phyloP scores from a whole-genome alignment of 2,329 filamentous ascomycete species.

The Apiospora arundinis region DNA sequence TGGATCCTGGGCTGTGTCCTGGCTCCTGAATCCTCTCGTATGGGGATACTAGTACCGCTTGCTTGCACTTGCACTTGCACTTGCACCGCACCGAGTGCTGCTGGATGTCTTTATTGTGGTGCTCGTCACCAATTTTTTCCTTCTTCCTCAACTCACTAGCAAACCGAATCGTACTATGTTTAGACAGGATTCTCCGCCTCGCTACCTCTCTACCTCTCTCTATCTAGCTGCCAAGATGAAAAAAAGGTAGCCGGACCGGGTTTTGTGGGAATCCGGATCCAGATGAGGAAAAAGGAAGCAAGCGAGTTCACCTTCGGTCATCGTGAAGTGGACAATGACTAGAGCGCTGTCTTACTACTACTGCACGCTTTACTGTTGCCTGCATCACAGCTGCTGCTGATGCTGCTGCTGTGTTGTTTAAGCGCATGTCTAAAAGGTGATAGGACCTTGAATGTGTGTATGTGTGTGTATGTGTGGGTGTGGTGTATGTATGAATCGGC shows the following conservation, averaged over 20 bases:
- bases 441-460: too few relatives aligned
- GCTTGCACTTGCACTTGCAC: too few relatives aligned
- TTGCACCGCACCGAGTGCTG: background rate
- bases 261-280: conserved; percentile 1
- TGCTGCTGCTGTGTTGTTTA: background rate
- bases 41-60: background rate
- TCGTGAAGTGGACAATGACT: conserved; percentile 4
- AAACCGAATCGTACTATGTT: conserved; percentile 11
- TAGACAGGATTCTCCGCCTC: conserved; percentile 11
- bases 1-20: conserved; percentile 7
- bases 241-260: background rate
- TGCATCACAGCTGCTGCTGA: background rate
- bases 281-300: background rate
- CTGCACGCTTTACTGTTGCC: conserved; percentile 2
- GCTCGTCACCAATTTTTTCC: conserved; percentile 4
- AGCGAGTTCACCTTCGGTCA: background rate
- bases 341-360: background rate
- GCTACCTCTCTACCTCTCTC: background rate
- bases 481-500: conserved; percentile 13
- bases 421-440: background rate
- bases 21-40: conserved; percentile 14
- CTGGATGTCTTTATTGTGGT: conserved; percentile 7
- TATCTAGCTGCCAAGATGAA: background rate
- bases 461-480: background rate
- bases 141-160: background rate